A percentile compares a stretch with the other conserved stretches of the same genome.
Conservation (phyloP, 2,329 filamentous ascomycete species). For the Colletotrichum brevisporum region DNA sequence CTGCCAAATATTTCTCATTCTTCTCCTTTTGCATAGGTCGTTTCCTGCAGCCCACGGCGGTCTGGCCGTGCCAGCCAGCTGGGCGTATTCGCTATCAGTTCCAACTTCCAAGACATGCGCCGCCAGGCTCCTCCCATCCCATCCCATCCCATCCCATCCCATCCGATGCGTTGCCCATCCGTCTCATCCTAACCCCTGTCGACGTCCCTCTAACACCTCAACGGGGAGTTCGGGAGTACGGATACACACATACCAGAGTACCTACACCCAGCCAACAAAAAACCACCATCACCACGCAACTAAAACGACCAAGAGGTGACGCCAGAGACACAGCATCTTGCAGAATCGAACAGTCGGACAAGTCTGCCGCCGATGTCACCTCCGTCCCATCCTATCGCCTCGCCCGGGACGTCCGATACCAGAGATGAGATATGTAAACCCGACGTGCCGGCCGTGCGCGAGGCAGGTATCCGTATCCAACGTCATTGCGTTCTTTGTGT, state of each 20-base stretch:
- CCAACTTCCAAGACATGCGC: conserved; percentile 26
- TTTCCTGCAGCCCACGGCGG: not conserved
- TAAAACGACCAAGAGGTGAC: conserved; percentile 18
- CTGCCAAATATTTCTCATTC: not conserved
- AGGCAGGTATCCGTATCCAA: conserved; percentile 1
- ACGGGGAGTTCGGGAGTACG: not conserved
- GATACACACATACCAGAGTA: not conserved
- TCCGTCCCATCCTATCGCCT: conserved; percentile 5
- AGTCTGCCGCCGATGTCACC: conserved; percentile 31
- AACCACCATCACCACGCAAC: not conserved
- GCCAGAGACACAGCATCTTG: conserved; percentile 40
- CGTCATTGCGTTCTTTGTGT: conserved; percentile 3
- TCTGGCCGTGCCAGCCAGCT: conserved; percentile 22
- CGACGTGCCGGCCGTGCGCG: not conserved
- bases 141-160: conserved; percentile 17
- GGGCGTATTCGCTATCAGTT: conserved; percentile 26
- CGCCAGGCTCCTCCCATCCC: not conserved
- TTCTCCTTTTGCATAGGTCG: not conserved
- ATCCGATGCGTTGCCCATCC: conserved; percentile 9
- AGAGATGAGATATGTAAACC: conserved; percentile 9
- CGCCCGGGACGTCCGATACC: conserved; percentile 7
- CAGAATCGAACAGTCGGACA: conserved; percentile 30
- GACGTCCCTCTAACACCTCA: conserved; percentile 5
- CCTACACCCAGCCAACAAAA: conserved; percentile 22
- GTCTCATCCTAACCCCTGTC: not conserved